phyloP scores from a whole-genome alignment of 345 rosid species.

The Eucalyptus pauciflora region DNA sequence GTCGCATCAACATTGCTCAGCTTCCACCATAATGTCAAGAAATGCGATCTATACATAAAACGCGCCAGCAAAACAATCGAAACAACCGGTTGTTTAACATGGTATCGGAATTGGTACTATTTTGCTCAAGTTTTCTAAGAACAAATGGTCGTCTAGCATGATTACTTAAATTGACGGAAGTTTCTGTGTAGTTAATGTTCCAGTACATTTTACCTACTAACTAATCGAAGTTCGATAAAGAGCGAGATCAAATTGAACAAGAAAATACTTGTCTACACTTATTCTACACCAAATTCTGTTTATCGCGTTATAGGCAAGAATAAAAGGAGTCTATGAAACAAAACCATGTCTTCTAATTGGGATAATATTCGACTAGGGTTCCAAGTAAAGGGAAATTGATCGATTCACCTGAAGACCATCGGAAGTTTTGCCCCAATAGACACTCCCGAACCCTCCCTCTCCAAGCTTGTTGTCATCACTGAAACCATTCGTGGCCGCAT shows the following conservation, averaged over 20 bases:
- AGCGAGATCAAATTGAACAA: background rate
- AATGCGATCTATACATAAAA: background rate
- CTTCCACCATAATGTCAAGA: background rate
- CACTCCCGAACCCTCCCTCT: constrained; percentile 63
- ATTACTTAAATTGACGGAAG: background rate
- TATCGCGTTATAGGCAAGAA: background rate
- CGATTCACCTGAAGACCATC: constrained; percentile 52
- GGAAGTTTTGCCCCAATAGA: constrained; percentile 61
- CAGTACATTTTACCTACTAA: background rate
- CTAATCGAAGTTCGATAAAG: background rate
- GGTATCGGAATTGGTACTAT: background rate
- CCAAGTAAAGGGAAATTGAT: background rate
- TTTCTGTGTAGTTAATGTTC: background rate
- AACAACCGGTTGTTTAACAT: background rate
- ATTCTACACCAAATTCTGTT: background rate
- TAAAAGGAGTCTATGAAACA: background rate
- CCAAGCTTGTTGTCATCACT: constrained; percentile 55
- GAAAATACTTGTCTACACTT: background rate
- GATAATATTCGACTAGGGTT: background rate
- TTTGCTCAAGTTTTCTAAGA: background rate
- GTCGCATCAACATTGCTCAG: background rate
- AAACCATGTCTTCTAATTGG: background rate
- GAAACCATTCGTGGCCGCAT: constrained; percentile 57
- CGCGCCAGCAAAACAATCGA: background rate
- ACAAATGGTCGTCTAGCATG: background rate